Percentiles rank a stretch among this genome's conserved stretches.
Conservation (phyloP, 2,329 filamentous ascomycete species). For the Plenodomus tracheiphilus region DNA sequence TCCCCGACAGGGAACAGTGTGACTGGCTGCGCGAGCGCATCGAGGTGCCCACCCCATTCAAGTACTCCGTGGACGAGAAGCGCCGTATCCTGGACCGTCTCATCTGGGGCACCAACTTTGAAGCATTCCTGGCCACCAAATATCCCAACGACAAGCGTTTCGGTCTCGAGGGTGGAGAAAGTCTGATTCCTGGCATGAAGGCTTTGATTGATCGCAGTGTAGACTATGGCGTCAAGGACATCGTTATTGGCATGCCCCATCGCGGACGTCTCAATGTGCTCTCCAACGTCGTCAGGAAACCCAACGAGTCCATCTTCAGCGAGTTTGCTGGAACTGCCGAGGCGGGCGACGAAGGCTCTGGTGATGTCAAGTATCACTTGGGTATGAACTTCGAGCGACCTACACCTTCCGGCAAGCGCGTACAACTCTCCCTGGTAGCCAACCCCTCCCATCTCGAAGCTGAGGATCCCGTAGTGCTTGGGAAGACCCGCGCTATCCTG, state of each 20-base stretch:
- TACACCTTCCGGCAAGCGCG: conserved; percentile 96
- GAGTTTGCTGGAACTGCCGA: conserved; percentile 90
- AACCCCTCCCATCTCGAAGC: conserved; percentile 98
- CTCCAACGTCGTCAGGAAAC: conserved; percentile 97
- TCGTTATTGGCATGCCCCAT: conserved; percentile 99
- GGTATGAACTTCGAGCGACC: conserved; percentile 99
- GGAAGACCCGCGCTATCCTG: conserved; percentile 96
- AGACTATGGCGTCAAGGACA: conserved; percentile 98
- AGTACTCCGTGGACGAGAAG: conserved; percentile 98
- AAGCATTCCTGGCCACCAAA: conserved; percentile 92
- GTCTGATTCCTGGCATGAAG: conserved; percentile 98
- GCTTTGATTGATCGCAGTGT: conserved; percentile 97
- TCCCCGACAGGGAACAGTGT: conserved; percentile 94
- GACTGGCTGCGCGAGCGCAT: conserved; percentile 97
- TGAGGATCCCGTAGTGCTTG: conserved; percentile 95
- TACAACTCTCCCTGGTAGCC: conserved; percentile 97
- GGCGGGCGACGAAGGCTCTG: conserved; percentile 92
- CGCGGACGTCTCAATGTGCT: conserved; percentile 97
- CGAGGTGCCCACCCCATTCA: conserved; percentile 92
- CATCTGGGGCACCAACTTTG: conserved; percentile 98
- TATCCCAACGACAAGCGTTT: conserved; percentile 99
- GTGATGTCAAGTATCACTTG: conserved; percentile 98
- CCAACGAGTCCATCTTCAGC: conserved; percentile 99
- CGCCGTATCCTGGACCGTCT: conserved; percentile 94
- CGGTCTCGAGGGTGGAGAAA: conserved; percentile 95